Conservation (phyloP, 768 basidiomycete genomes). For the Tricholoma hemisulphureum region DNA sequence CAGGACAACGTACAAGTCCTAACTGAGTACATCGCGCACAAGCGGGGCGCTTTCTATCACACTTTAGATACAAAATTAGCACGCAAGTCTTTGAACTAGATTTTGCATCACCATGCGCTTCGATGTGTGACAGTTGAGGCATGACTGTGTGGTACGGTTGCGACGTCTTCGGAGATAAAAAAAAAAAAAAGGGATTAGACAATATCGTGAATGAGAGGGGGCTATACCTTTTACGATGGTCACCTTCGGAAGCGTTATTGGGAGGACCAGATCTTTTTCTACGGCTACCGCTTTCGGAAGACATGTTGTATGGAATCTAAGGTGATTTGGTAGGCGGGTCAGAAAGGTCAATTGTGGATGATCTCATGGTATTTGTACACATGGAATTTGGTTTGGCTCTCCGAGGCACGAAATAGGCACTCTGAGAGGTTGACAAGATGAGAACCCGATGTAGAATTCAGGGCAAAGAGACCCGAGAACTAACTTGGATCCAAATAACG, state of each 20-base stretch:
- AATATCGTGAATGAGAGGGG: neutral
- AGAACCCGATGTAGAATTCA: slow-evolving; percentile 20
- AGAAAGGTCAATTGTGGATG: slow-evolving; percentile 11
- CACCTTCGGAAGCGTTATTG: slow-evolving; percentile 41
- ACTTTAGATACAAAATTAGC: slow-evolving; percentile 30
- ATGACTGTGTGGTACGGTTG: slow-evolving; percentile 73
- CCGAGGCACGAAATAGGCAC: slow-evolving; percentile 20
- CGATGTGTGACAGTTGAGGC: slow-evolving; percentile 70
- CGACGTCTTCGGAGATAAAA: slow-evolving; percentile 41
- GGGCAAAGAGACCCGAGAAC: slow-evolving; percentile 28
- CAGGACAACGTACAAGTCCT: slow-evolving; percentile 38
- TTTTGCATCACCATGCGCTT: slow-evolving; percentile 61
- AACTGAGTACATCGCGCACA: slow-evolving; percentile 51
- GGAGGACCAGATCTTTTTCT: slow-evolving; percentile 29
- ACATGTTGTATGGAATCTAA: slow-evolving; percentile 22
- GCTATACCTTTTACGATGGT: slow-evolving; percentile 50
- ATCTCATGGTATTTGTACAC: slow-evolving; percentile 26
- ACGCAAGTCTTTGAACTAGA: neutral
- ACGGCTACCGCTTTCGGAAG: slow-evolving; percentile 27
- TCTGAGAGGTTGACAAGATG: slow-evolving; percentile 15
- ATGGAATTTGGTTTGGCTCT: slow-evolving; percentile 18
- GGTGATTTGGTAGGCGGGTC: slow-evolving; percentile 13
- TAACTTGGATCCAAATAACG: too few relatives aligned
- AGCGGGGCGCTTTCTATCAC: slow-evolving; percentile 49
- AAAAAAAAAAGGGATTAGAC: too few relatives aligned